phyloP scores from a whole-genome alignment of 306 rosid genomes.

The Prunus persica region DNA sequence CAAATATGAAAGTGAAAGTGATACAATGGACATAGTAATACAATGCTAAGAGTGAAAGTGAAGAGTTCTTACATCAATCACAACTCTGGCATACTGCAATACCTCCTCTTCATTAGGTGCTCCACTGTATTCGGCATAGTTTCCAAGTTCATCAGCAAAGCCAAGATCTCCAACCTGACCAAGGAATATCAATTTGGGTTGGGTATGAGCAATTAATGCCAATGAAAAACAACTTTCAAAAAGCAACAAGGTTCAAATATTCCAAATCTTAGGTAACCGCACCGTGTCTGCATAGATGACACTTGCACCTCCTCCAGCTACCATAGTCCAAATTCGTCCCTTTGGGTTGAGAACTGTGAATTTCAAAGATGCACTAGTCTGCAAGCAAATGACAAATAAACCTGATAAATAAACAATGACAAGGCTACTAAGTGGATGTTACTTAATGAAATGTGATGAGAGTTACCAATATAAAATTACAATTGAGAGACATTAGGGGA shows the following conservation, averaged over 20 bases:
- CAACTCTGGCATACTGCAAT: slow-evolving; percentile 94
- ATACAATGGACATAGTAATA: not conserved
- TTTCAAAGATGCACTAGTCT: slow-evolving; percentile 94
- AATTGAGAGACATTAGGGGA: not conserved
- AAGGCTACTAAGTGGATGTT: not conserved
- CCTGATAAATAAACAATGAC: not conserved
- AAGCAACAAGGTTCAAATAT: not conserved
- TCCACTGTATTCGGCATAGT: slow-evolving; percentile 96
- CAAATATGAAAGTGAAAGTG: not conserved
- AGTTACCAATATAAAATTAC: not conserved
- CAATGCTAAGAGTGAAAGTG: slow-evolving; percentile 4
- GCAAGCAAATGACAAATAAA: slow-evolving; percentile 29
- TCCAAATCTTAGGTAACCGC: slow-evolving; percentile 21
- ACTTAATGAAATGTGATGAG: not conserved
- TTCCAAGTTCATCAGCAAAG: slow-evolving; percentile 90
- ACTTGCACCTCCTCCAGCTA: slow-evolving; percentile 99
- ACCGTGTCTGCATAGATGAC: slow-evolving; percentile 98
- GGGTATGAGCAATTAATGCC: slow-evolving; percentile 5
- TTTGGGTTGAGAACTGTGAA: slow-evolving; percentile 91
- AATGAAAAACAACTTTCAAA: not conserved
- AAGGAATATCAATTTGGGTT: not conserved
- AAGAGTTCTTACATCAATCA: slow-evolving; percentile 66
- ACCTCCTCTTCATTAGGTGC: slow-evolving; percentile 99
- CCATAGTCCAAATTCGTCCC: slow-evolving; percentile 99
- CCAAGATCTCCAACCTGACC: slow-evolving; percentile 96